phyloP scores from a whole-genome alignment of 768 basidiomycete genomes.

The Cystobasidium ongulense region DNA sequence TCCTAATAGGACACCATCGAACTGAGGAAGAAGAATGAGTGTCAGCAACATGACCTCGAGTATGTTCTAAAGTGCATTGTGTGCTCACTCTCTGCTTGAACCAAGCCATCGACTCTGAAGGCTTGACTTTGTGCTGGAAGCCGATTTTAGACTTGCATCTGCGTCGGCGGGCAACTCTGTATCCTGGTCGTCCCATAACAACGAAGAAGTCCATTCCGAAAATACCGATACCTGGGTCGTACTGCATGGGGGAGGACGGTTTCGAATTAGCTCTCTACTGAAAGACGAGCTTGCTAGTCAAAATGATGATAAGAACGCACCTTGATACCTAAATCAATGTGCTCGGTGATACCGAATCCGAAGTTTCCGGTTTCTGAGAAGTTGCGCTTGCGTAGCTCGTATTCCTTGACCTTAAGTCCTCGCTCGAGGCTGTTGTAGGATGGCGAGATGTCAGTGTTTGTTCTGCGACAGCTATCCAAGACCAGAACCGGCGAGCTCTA shows the following conservation, averaged over 20 bases:
- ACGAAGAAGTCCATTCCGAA: constrained; percentile 98
- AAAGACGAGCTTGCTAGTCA: too few relatives aligned
- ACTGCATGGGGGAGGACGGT: too few relatives aligned
- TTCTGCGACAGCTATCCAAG: not conserved
- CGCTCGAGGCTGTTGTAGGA: constrained; percentile 60
- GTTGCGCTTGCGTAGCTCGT: constrained; percentile 93
- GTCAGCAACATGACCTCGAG: not conserved
- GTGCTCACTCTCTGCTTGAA: constrained; percentile 73
- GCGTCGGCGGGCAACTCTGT: constrained; percentile 81
- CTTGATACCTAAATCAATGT: constrained; percentile 96
- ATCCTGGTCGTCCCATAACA: constrained; percentile 93
- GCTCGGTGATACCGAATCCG: constrained; percentile 88
- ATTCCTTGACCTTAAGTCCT: constrained; percentile 99
- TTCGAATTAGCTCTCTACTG: too few relatives aligned
- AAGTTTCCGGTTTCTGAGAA: constrained; percentile 99
- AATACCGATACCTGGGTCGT: constrained; percentile 95
- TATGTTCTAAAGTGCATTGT: not conserved
- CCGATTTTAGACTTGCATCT: constrained; percentile 79
- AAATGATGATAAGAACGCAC: not conserved
- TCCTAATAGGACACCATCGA: constrained; percentile 42
- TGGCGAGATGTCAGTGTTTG: not conserved
- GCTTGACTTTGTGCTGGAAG: constrained; percentile 78
- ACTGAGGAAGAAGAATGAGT: constrained; percentile 13
- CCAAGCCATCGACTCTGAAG: constrained; percentile 85
- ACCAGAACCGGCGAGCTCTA: too few relatives aligned